Base-by-base conservation (phyloP, 169 alveolate species). In the Plasmodium sp. region DNA sequence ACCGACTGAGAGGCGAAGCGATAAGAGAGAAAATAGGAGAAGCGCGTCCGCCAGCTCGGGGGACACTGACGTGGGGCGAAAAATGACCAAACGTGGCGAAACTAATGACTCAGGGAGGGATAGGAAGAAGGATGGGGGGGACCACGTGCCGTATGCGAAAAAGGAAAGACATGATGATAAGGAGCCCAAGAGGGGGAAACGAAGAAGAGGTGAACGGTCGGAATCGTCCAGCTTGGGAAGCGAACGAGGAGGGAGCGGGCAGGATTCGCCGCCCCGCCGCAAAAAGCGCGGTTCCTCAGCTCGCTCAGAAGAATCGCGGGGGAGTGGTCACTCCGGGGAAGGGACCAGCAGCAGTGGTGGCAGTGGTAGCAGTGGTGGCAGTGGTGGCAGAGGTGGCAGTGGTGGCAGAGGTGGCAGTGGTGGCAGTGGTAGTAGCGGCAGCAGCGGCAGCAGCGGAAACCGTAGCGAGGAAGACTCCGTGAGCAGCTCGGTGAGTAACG, bases 1-100 rank as follows among this genome's bases (percentile, higher is more conserved):
- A 85, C 67, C 75, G 34, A 34, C 51, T 79, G 48, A 27, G 58
- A 10, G 80, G 31, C 62, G 77, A 67, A 74, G 81, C 31, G 31
- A 81, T 33, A 58, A 36, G 54, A n/a, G 72, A 67, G 72, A 7
- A n/a, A 73, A 54, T 31, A 71, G 54, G 58, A 83, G 90, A 74
- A 58, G 51, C 71, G 71, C 7, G 39, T 27, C 77, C 67, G 45
- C 36, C 39, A 39, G 36, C 39, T 77, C 71, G 45, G 34, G 34
- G 84, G 62, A 77, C 58, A 77, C 33, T 12, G 51, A 2, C 71
- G 16, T 7, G 22, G 39, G 34, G 18, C 7, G 41, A 31, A 14
- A 33, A 75, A 14, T n/a, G 43, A 12, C 27, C 36, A 34, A 75
- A 2, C 48, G 34, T 39, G n/a, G 83, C 48, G 58, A 75, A 75